A percentile compares a stretch with the other conserved stretches of the same genome.
These are phyloP conservation scores for Deakozyma indianensis DNA, from an alignment of 805 yeast genomes.

Conservation along the genomic window DNA sequence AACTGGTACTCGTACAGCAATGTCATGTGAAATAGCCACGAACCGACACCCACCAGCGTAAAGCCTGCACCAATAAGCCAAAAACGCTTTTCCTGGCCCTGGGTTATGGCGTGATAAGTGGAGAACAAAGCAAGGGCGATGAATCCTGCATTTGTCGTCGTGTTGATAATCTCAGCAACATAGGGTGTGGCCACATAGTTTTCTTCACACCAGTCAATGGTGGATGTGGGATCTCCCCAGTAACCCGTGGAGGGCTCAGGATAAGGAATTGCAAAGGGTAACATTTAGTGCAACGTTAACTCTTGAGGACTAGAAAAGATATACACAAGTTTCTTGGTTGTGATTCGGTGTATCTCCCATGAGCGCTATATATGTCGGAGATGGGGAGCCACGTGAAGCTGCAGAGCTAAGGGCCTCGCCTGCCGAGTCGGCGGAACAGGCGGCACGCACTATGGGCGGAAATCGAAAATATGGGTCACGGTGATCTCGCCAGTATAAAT, in stretches of 20 bases:
- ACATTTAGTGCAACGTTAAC: too few species aligned
- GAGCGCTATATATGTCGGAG: too few species aligned
- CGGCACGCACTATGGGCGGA: too few species aligned
- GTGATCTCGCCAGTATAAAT: too few species aligned
- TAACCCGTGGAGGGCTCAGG: slow-evolving; percentile 16
- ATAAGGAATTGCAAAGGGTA: slow-evolving; percentile 11
- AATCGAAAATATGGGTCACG: too few species aligned
- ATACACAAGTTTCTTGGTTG: too few species aligned
- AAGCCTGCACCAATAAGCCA: slow-evolving; percentile 64
- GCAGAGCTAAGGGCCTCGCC: too few species aligned
- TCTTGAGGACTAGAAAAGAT: too few species aligned
- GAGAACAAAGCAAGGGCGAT: slow-evolving; percentile 44
- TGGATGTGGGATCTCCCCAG: slow-evolving; percentile 44
- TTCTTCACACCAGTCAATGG: slow-evolving; percentile 99
- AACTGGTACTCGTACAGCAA: slow-evolving; percentile 77
- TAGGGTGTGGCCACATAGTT: slow-evolving; percentile 78
- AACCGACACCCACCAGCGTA: slow-evolving; percentile 79
- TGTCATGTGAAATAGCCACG: slow-evolving; percentile 96
- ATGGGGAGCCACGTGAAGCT: too few species aligned
- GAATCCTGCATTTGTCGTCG: slow-evolving; percentile 57
- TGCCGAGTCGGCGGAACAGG: too few species aligned
- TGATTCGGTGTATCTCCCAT: too few species aligned
- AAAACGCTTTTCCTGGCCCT: slow-evolving; percentile 58
- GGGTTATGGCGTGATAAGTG: slow-evolving; percentile 41
- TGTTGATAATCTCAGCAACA: slow-evolving; percentile 82